Evolutionary conservation across 176 grass and related monocot species (phyloP), one percentile per base, ranked within the genome.

Genomic region (Rhynchospora tenuis): DNA sequence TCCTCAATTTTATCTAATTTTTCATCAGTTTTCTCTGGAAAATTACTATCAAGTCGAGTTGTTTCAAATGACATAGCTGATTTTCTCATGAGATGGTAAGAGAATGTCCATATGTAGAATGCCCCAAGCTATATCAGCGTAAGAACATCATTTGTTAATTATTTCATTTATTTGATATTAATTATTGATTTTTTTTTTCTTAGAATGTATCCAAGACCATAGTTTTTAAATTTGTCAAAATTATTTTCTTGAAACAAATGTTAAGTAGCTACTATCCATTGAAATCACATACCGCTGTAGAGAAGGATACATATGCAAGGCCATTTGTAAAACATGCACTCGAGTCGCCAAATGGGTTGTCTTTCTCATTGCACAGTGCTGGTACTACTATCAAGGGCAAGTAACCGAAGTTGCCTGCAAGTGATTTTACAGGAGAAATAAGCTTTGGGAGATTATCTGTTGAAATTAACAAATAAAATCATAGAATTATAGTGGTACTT

Each of bases 41-140:
- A 33, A 20, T 27, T 19, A n/a, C 51, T 19, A 15, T 38, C 76
- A 79, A 6, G 11, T 28, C 43, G 20, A 64, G 20, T 64, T 80
- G 31, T 64, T 51, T 65, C 73, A 62, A 46, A 80, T 31, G 62
- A 16, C 15, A 63, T 38, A 28, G 73, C 84, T 19, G 84, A 55
- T 57, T 86, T 85, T 45, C 60, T 86, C 72, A 86, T 86, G 20
- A 79, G 84, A 54, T 78, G 22, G 43, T 86, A 86, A 65, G 59
- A 20, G 19, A 64, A 29, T 10, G 84, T 79, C 73, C 72, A 86
- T 79, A 85, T 85, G 42, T 51, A 85, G 73, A 85, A 33, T 27
- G 43, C 71, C 28, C 84, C 84, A 44, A 85, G 20, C 84, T 85
- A 31, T 43, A 85, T 52, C 24, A 83, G 16, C 26, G 22, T 33